Conservation (phyloP, 345 rosid species). For the Cardiospermum halicacabum region DNA sequence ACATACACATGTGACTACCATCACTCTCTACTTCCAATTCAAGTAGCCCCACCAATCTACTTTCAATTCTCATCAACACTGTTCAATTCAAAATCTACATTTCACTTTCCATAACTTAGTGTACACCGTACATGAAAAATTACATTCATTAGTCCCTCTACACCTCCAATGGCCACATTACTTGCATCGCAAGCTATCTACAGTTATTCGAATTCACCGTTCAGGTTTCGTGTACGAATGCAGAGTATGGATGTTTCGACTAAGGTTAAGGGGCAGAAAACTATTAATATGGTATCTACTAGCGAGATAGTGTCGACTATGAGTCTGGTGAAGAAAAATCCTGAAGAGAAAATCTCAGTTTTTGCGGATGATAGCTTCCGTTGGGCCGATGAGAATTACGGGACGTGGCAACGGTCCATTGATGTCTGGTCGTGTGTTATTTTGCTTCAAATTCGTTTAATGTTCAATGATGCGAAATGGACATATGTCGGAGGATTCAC, state of each 20-base stretch:
- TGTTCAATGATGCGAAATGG: slow-evolving; percentile 86
- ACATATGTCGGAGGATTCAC: slow-evolving; percentile 68
- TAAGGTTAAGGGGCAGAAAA: slow-evolving; percentile 42
- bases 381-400: slow-evolving; percentile 94
- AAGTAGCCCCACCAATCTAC: too few species aligned
- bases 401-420: slow-evolving; percentile 55
- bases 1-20: too few species aligned
- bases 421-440: slow-evolving; percentile 90
- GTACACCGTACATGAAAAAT: too few species aligned
- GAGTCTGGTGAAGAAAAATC: slow-evolving; percentile 37
- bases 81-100: too few species aligned
- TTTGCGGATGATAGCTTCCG: slow-evolving; percentile 91
- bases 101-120: too few species aligned
- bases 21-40: too few species aligned
- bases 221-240: slow-evolving; percentile 47
- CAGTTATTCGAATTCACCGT: too few species aligned
- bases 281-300: slow-evolving; percentile 72
- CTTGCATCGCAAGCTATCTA: too few species aligned
- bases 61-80: too few species aligned
- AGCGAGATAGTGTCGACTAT: slow-evolving; percentile 67
- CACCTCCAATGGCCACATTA: too few species aligned
- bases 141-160: too few species aligned
- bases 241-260: slow-evolving; percentile 49
- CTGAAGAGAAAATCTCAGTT: too few species aligned
- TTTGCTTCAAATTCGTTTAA: slow-evolving; percentile 60